Conservation (phyloP, 495 filamentous ascomycete species). For the Penicillium odoratum region DNA sequence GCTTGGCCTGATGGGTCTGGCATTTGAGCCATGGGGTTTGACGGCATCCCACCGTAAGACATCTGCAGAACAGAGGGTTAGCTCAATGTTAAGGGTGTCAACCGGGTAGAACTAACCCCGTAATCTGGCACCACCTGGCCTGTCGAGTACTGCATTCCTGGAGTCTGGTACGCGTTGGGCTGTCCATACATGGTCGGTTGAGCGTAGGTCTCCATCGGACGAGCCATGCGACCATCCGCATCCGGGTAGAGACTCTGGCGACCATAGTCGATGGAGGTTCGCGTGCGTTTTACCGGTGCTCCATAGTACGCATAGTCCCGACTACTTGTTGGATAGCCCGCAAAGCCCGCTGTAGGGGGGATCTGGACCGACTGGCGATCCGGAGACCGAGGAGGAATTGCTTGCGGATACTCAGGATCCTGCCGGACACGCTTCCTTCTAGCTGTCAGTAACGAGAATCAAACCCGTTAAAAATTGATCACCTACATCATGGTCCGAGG, state of each 20-base stretch:
- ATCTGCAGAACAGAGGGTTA: slow-evolving; percentile 27
- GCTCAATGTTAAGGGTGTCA: not conserved
- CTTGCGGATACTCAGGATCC: slow-evolving; percentile 37
- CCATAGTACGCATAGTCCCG: slow-evolving; percentile 40
- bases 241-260: slow-evolving; percentile 40
- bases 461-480: not conserved
- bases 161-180: slow-evolving; percentile 37
- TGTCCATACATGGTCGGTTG: slow-evolving; percentile 45
- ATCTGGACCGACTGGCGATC: slow-evolving; percentile 46
- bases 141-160: slow-evolving; percentile 41
- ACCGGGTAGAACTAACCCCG: slow-evolving; percentile 32
- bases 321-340: slow-evolving; percentile 37
- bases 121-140: slow-evolving; percentile 47
- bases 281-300: slow-evolving; percentile 39
- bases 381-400: slow-evolving; percentile 41
- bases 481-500: slow-evolving; percentile 60
- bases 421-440: slow-evolving; percentile 45
- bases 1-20: slow-evolving; percentile 39
- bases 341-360: slow-evolving; percentile 29
- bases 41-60: slow-evolving; percentile 35
- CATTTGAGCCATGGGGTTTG: slow-evolving; percentile 39
- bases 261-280: slow-evolving; percentile 47
- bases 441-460: slow-evolving; percentile 14
- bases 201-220: slow-evolving; percentile 42
- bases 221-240: slow-evolving; percentile 39